Percentiles rank a stretch among this genome's conserved stretches.
Evolutionary conservation across 176 grass and related monocot species (phyloP).

Genomic region (Pontederia crassipes): DNA sequence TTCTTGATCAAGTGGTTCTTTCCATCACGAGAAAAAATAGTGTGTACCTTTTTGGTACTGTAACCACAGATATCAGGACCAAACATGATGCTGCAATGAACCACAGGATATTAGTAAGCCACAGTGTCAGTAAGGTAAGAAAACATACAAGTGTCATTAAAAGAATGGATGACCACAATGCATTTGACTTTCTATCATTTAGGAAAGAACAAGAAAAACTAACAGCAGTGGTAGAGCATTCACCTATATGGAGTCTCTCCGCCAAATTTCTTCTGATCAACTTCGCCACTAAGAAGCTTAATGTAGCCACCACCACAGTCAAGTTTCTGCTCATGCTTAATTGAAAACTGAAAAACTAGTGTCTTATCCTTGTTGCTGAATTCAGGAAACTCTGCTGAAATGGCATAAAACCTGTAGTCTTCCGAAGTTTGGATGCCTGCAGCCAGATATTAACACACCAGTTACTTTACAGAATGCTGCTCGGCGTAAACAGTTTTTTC

Average conservation of each 20-base stretch:
- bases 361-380: conserved; percentile 87
- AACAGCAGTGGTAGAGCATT: neutral
- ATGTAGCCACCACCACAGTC: conserved; percentile 91
- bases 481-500: neutral
- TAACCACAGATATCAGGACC: conserved; percentile 60
- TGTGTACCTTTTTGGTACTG: conserved; percentile 52
- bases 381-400: conserved; percentile 62
- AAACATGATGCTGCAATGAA: conserved; percentile 53
- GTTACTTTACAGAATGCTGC: no score
- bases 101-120: neutral
- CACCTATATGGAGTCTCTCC: conserved; percentile 89
- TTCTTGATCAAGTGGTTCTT: conserved; percentile 92
- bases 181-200: no score
- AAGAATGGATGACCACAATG: neutral
- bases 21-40: conserved; percentile 54
- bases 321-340: conserved; percentile 95
- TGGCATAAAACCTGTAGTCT: conserved; percentile 94
- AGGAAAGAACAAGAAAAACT: no score
- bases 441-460: neutral
- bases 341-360: conserved; percentile 83
- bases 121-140: neutral
- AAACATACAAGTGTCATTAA: neutral
- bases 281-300: conserved; percentile 69
- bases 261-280: conserved; percentile 96
- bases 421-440: conserved; percentile 90